Evolutionary conservation across 352 stramenopile species (phyloP).

Genomic region (Pythium scleroteichum): DNA sequence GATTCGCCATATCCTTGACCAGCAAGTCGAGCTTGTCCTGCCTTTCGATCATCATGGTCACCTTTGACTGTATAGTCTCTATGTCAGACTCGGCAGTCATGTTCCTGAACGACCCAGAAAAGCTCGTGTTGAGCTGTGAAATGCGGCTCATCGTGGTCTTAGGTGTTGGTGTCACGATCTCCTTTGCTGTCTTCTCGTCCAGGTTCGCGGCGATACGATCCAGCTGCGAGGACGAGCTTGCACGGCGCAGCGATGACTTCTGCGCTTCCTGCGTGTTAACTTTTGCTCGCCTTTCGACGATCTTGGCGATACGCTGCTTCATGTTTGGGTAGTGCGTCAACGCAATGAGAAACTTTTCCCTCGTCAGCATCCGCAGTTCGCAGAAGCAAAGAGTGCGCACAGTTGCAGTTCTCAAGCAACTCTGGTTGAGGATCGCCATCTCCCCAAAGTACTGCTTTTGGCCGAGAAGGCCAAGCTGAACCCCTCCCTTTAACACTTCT

Average conservation of each 20-base stretch:
- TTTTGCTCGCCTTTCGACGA: constrained; percentile 66
- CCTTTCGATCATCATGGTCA: constrained; percentile 56
- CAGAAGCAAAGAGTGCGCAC: constrained; percentile 81
- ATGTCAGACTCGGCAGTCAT: constrained; percentile 68
- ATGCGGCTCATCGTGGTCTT: constrained; percentile 71
- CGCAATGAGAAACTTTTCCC: constrained; percentile 77
- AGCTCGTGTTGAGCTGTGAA: constrained; percentile 89
- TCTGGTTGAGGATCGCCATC: constrained; percentile 81
- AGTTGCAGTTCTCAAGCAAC: constrained; percentile 68
- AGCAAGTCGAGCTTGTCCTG: constrained; percentile 52
- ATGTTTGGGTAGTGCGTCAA: constrained; percentile 73
- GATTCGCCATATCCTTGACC: constrained; percentile 44
- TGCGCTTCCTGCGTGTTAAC: constrained; percentile 10
- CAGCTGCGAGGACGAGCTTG: constrained; percentile 41
- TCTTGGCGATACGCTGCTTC: constrained; percentile 76
- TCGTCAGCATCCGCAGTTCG: constrained; percentile 77
- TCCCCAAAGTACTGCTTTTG: constrained; percentile 87
- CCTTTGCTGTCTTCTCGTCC: constrained; percentile 54
- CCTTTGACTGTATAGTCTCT: constrained; percentile 68
- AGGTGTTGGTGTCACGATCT: constrained; percentile 38
- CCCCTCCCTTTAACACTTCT: constrained; percentile 58
- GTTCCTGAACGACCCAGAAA: constrained; percentile 71
- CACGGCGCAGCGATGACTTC: constrained; percentile 25
- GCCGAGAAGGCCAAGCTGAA: constrained; percentile 65
- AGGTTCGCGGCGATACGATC: constrained; percentile 58